phyloP scores from a whole-genome alignment of 169 alveolate genomes.

The Cryptosporidium xiaoi region DNA sequence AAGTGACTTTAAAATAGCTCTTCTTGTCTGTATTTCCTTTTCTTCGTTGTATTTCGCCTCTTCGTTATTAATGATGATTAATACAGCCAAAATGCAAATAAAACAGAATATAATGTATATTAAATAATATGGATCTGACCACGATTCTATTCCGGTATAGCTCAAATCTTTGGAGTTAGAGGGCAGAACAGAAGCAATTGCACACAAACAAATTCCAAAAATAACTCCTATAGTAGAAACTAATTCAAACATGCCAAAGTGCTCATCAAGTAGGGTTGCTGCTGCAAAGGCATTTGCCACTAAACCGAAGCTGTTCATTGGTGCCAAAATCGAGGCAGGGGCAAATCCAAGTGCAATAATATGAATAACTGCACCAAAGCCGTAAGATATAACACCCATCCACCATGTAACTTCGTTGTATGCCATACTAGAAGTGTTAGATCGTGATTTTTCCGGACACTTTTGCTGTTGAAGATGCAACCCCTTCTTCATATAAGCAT shows the following conservation, averaged over 20 bases:
- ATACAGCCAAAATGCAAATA: conserved; percentile 81
- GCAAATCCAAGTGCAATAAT: conserved; percentile 87
- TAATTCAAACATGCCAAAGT: conserved; percentile 83
- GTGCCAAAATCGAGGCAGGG: conserved; percentile 87
- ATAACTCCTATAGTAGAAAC: conserved; percentile 84
- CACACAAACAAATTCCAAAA: conserved; percentile 84
- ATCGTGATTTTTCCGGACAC: conserved; percentile 1
- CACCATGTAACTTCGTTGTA: conserved; percentile 82
- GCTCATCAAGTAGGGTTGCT: conserved; percentile 83
- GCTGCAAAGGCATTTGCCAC: conserved; percentile 87
- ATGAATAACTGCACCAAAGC: conserved; percentile 83
- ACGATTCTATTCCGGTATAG: conserved; percentile 79
- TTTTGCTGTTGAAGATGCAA: conserved; percentile 79
- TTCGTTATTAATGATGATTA: conserved; percentile 80
- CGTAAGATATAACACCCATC: conserved; percentile 82
- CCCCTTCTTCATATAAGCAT: conserved; percentile 85
- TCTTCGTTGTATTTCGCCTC: conserved; percentile 80
- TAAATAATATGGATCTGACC: conserved; percentile 86
- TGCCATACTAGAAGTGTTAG: conserved; percentile 53
- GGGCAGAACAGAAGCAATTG: conserved; percentile 84
- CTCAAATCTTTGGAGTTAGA: conserved; percentile 69
- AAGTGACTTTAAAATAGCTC: conserved; percentile 72
- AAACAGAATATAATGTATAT: conserved; percentile 80
- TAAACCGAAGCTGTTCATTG: conserved; percentile 86
- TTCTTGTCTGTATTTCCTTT: conserved; percentile 77